Conservation (phyloP, 148 eudicot genomes). For the Diospyros lotus region DNA sequence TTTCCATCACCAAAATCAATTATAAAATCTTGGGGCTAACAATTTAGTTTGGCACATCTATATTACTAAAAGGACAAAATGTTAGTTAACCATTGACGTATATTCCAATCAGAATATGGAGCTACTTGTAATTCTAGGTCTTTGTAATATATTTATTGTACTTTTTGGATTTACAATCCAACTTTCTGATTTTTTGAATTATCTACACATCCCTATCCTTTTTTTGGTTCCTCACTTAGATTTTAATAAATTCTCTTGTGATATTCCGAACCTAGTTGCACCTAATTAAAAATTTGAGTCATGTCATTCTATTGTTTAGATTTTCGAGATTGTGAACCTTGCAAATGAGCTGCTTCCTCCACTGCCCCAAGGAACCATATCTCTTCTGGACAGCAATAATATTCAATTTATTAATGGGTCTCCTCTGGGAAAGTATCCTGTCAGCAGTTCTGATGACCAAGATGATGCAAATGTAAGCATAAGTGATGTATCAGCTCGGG, state of each 20-base stretch:
- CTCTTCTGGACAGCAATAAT: constrained; percentile 71
- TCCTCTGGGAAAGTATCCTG: constrained; percentile 47
- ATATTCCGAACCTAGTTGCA: not conserved
- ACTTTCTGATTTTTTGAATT: not conserved
- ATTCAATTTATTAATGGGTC: constrained; percentile 56
- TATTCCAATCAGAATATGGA: not conserved
- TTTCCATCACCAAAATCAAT: too few species aligned
- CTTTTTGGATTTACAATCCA: not conserved
- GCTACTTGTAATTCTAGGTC: not conserved
- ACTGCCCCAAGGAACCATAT: constrained; percentile 79
- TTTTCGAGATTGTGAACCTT: constrained; percentile 95
- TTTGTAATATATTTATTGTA: not conserved
- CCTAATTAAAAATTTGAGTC: not conserved
- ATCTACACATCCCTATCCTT: not conserved
- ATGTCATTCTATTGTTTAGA: constrained; percentile 30
- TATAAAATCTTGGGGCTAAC: too few species aligned
- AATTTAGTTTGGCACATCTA: too few species aligned
- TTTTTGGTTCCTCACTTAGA: not conserved
- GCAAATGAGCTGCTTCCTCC: constrained; percentile 99
- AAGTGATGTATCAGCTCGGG: constrained; percentile 62
- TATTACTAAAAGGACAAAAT: too few species aligned
- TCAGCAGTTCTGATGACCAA: constrained; percentile 54
- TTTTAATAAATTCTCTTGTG: not conserved
- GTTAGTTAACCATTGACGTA: not conserved
- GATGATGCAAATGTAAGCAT: constrained; percentile 52